These are phyloP conservation scores for Colletotrichum plurivorum DNA, from an alignment of 2,329 filamentous ascomycete species.

Conservation along the genomic window DNA sequence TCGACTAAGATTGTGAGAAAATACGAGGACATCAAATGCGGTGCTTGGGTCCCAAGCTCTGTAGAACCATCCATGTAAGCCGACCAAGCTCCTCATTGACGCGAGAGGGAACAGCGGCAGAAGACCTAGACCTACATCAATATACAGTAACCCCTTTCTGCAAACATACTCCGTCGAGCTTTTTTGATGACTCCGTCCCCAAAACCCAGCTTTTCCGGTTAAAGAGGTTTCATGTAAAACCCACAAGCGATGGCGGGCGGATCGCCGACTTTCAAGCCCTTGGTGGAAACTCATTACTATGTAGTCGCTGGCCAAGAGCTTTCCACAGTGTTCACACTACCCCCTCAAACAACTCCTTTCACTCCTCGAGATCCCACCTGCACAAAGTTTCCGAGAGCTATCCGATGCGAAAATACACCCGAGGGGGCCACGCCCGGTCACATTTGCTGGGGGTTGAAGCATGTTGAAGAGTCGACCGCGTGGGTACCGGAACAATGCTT, in stretches of 20 bases:
- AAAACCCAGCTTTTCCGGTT: neutral
- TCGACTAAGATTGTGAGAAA: neutral
- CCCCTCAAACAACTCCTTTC: constrained; percentile 9
- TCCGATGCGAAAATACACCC: constrained; percentile 6
- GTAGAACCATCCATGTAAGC: neutral
- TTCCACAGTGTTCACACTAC: constrained; percentile 1
- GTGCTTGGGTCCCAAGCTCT: neutral
- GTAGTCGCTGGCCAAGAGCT: neutral
- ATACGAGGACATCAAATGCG: too few species aligned
- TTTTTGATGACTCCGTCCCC: too few species aligned
- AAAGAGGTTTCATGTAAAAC: neutral
- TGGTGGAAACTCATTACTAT: constrained; percentile 12
- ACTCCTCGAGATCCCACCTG: neutral
- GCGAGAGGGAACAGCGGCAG: too few species aligned
- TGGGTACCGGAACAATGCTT: constrained; percentile 11
- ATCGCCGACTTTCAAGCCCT: constrained; percentile 3
- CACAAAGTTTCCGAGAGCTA: neutral
- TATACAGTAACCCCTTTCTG: too few species aligned
- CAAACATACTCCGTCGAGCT: too few species aligned
- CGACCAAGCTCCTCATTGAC: too few species aligned
- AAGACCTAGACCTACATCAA: too few species aligned
- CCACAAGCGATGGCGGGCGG: neutral
- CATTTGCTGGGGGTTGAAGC: neutral
- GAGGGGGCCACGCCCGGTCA: neutral
- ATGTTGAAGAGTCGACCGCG: neutral